Conservation (phyloP, 2,329 filamentous ascomycete species). For the Dothideomycetes sp. region DNA sequence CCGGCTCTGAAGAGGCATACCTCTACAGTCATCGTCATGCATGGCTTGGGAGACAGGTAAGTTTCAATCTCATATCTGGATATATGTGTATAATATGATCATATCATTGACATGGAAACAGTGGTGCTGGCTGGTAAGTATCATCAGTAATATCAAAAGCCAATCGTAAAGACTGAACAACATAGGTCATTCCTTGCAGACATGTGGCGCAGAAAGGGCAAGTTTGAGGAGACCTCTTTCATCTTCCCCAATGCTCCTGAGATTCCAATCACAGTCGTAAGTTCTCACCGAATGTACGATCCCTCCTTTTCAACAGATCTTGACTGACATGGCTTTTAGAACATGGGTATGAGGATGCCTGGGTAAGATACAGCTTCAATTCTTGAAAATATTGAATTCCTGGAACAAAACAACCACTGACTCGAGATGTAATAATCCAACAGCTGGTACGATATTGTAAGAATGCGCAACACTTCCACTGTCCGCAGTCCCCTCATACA, state of each 20-base stretch:
- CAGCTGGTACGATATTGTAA: slow-evolving; percentile 72
- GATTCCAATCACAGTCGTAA: slow-evolving; percentile 76
- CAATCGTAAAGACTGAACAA: too few species aligned
- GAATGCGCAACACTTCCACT: slow-evolving; percentile 28
- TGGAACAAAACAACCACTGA: too few species aligned
- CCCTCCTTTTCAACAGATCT: background rate
- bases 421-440: slow-evolving; percentile 14
- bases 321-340: slow-evolving; percentile 1
- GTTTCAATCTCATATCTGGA: slow-evolving; percentile 1
- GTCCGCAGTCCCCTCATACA: slow-evolving; percentile 16
- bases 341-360: slow-evolving; percentile 9
- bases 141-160: too few species aligned
- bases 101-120: slow-evolving; percentile 16
- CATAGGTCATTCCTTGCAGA: slow-evolving; percentile 65
- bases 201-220: slow-evolving; percentile 71
- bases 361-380: background rate
- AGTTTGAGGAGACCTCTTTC: slow-evolving; percentile 85
- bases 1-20: slow-evolving; percentile 78
- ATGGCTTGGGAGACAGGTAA: slow-evolving; percentile 75
- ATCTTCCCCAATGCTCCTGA: slow-evolving; percentile 83
- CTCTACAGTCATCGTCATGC: slow-evolving; percentile 86
- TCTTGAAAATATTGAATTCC: background rate
- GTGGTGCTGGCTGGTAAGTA: slow-evolving; percentile 60
- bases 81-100: too few species aligned
- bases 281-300: slow-evolving; percentile 26